Conservation (phyloP, 2,329 filamentous ascomycete genomes). For the Orbilia ellipsospora region DNA sequence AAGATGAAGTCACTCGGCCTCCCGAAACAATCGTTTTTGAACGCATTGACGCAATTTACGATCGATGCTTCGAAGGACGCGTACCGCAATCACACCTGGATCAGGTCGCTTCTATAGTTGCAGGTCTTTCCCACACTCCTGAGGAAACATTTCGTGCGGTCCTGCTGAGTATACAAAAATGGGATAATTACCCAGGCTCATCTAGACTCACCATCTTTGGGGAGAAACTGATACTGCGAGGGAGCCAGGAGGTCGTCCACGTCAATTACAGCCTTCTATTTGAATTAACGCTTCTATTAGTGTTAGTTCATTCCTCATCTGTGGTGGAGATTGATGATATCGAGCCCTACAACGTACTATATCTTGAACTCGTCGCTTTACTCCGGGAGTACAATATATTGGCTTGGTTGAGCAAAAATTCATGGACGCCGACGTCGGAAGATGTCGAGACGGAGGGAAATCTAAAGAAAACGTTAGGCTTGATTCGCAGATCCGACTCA, state of each 20-base stretch:
- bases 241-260: constrained; percentile 80
- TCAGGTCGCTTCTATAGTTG: constrained; percentile 50
- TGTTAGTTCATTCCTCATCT: constrained; percentile 75
- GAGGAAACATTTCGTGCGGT: constrained; percentile 40
- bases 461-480: constrained; percentile 54
- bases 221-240: constrained; percentile 76
- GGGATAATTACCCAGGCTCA: constrained; percentile 61
- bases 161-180: constrained; percentile 31
- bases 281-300: constrained; percentile 81
- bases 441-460: constrained; percentile 54
- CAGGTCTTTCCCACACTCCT: constrained; percentile 20
- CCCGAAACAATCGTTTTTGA: constrained; percentile 76
- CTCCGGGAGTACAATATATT: constrained; percentile 80
- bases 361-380: constrained; percentile 75
- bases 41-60: constrained; percentile 80
- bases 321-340: constrained; percentile 73
- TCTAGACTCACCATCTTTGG: constrained; percentile 77
- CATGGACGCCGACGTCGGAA: constrained; percentile 64
- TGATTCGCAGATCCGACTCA: constrained; percentile 38
- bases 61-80: constrained; percentile 79
- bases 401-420: constrained; percentile 73
- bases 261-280: constrained; percentile 79
- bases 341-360: constrained; percentile 71
- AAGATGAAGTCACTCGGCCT: constrained; percentile 79
- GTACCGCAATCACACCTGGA: constrained; percentile 81